A percentile compares a stretch with the other conserved stretches of the same genome.
Conservation (phyloP, 768 basidiomycete species). For the Stropharia rugosoannulata region DNA sequence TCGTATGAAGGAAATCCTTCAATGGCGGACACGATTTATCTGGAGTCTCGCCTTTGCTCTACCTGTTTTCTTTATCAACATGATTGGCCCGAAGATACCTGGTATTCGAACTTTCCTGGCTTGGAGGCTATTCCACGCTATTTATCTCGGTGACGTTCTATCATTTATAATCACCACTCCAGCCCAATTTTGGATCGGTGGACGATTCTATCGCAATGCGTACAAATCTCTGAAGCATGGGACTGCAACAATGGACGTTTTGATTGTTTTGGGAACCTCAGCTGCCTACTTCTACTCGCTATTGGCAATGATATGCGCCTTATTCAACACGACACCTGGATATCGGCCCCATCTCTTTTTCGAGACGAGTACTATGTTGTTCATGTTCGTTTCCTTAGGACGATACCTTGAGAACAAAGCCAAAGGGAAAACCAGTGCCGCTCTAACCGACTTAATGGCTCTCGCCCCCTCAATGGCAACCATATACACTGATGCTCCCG, state of each 20-base stretch:
- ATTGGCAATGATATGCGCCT: slow-evolving; percentile 61
- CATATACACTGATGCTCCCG: slow-evolving; percentile 85
- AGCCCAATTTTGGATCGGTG: slow-evolving; percentile 90
- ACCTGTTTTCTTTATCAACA: slow-evolving; percentile 92
- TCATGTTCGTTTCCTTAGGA: slow-evolving; percentile 95
- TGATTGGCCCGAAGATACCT: slow-evolving; percentile 74
- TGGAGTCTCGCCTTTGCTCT: slow-evolving; percentile 78
- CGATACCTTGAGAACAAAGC: slow-evolving; percentile 95
- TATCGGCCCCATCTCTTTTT: slow-evolving; percentile 91
- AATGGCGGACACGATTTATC: slow-evolving; percentile 81
- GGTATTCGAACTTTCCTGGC: slow-evolving; percentile 54
- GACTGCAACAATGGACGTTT: slow-evolving; percentile 96
- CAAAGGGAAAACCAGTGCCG: slow-evolving; percentile 96
- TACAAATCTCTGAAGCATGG: slow-evolving; percentile 90
- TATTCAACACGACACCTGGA: slow-evolving; percentile 59
- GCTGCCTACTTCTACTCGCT: slow-evolving; percentile 93
- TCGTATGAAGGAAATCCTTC: slow-evolving; percentile 86
- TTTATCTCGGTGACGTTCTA: slow-evolving; percentile 83
- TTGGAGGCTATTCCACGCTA: slow-evolving; percentile 53
- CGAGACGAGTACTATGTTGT: slow-evolving; percentile 98
- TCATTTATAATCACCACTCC: slow-evolving; percentile 80
- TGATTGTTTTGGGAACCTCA: slow-evolving; percentile 92
- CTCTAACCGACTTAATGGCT: slow-evolving; percentile 94
- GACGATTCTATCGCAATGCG: slow-evolving; percentile 84
- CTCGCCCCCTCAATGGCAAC: slow-evolving; percentile 94